Conservation (phyloP, 441 rosid species). For the Capsella rubella region DNA sequence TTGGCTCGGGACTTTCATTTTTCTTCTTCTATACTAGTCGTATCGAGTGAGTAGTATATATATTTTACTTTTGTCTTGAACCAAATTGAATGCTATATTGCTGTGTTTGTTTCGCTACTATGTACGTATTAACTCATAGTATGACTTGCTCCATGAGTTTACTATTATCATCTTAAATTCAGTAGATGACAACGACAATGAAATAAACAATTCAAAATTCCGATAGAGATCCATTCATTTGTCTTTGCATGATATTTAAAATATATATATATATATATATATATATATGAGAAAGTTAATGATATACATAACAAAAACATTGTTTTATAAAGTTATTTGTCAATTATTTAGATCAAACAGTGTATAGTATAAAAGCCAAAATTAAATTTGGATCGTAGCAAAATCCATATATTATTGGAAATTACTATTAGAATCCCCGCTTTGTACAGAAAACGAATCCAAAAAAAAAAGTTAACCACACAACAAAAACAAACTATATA, state of each 20-base stretch:
- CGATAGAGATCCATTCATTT: not conserved
- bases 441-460: conserved; percentile 24
- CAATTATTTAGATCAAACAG: conserved; percentile 13
- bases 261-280: not conserved
- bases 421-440: conserved; percentile 27
- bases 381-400: conserved; percentile 30
- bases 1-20: conserved; percentile 33
- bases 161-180: conserved; percentile 3
- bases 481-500: conserved; percentile 2
- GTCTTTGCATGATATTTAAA: not conserved
- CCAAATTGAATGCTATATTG: conserved; percentile 30
- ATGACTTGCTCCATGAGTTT: conserved; percentile 7
- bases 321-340: not conserved
- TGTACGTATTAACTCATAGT: not conserved
- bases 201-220: conserved; percentile 1
- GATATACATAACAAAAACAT: not conserved
- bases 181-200: not conserved
- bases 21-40: too few species aligned
- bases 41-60: too few species aligned
- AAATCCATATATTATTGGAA: conserved; percentile 6
- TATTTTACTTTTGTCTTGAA: conserved; percentile 17
- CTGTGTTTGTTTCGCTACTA: not conserved
- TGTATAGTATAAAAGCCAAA: conserved; percentile 6
- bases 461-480: conserved; percentile 2
- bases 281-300: not conserved